Conservation (phyloP, 371 early-diverging fungal genomes). For the Chytridium lagenaria region DNA sequence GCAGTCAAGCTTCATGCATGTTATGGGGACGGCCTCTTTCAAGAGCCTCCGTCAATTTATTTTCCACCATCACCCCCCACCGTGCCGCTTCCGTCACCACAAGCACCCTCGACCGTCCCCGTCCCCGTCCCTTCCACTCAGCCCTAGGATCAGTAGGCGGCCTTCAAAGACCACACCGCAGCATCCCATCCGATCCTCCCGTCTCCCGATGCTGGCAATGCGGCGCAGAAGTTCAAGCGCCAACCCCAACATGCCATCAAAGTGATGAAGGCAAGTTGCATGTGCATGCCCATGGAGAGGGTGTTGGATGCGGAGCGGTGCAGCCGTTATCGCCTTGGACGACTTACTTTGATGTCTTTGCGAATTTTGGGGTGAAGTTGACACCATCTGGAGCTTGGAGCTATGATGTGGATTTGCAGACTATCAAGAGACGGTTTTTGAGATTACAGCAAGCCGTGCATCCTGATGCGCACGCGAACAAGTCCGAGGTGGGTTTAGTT, state of each 20-base stretch:
- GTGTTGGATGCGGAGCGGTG: slow-evolving; percentile 68
- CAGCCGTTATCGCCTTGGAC: slow-evolving; percentile 67
- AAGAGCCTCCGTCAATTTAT: no score
- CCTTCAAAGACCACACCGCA: slow-evolving; percentile 2
- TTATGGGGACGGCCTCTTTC: no score
- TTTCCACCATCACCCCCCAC: background rate
- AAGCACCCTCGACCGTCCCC: no score
- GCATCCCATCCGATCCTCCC: slow-evolving; percentile 14
- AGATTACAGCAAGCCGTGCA: slow-evolving; percentile 82
- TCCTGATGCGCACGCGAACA: slow-evolving; percentile 82
- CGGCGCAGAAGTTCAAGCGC: slow-evolving; percentile 32
- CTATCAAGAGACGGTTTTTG: slow-evolving; percentile 70
- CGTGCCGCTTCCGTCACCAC: background rate
- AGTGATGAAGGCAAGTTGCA: slow-evolving; percentile 20
- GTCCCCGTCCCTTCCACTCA: background rate
- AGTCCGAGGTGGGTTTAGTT: slow-evolving; percentile 60
- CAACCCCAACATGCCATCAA: slow-evolving; percentile 33
- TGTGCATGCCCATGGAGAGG: slow-evolving; percentile 52
- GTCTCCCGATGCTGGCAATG: slow-evolving; percentile 43
- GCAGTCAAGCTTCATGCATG: no score
- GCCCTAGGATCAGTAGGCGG: background rate
- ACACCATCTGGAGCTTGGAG: slow-evolving; percentile 20
- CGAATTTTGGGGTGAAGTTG: slow-evolving; percentile 39
- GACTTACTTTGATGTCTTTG: slow-evolving; percentile 72
- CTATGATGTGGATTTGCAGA: slow-evolving; percentile 73